Base-by-base conservation (phyloP, 2,329 filamentous ascomycete genomes). In the Colletotrichum somersetense region DNA sequence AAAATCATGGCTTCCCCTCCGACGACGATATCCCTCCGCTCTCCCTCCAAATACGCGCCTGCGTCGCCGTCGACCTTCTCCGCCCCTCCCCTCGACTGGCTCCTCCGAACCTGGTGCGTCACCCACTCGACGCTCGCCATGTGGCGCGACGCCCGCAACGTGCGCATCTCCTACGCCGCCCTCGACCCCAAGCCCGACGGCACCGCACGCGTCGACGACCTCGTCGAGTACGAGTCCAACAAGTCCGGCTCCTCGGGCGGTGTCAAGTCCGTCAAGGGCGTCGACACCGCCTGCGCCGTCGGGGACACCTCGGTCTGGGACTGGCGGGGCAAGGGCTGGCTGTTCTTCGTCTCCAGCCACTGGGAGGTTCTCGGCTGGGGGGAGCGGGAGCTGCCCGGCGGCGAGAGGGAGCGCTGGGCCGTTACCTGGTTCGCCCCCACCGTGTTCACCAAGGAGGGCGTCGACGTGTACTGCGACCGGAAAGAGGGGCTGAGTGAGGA, bases 401-500 rank as follows among this genome's bases (percentile, higher is more conserved):
- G 81, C 1, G 79, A 77, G 11, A 79, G 76, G 59, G 88, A 90
- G 80, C 86, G 87, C 76, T 97, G 93, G 93, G 90, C 89, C 1
- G 93, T 97, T 18, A 97, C 93, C 5, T 96, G 92, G 86, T 97
- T 97, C 80, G 91, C 91, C 74, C 91, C 93, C 77, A 97, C 93
- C 33, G 76, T 95, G 56, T 97, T 97, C 76, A 96, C 94, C 8
- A 92, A 92, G 74, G 93, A 94, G 68, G 94, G 94, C 0, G 77
- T 97, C 40, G 94, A 97, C 81, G 81, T 97, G 12, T 96, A 96
- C 80, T 91, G 89, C 57, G 86, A 92, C 75, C 85, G 87, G 20
- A 86, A 82, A 63, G 87, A 86, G 73, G 92, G 92, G 0, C 74
- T 94, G 74, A 87, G 85, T 66, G 82, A 87, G 68, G 86, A 84